Conservation (phyloP, 495 filamentous ascomycete species). For the Apodospora peruviana region DNA sequence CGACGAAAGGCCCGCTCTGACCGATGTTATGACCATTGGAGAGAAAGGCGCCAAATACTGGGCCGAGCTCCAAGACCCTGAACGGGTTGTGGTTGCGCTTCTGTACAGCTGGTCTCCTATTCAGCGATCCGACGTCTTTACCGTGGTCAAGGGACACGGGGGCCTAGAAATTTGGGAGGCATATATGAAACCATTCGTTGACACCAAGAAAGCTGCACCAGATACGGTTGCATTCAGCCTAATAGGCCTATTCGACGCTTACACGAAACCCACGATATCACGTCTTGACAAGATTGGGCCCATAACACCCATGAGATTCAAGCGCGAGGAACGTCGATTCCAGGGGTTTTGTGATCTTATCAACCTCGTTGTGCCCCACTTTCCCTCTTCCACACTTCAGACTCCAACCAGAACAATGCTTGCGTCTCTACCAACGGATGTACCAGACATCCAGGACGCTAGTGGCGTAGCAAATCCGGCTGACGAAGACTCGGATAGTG, state of each 20-base stretch:
- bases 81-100: constrained; percentile 21
- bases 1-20: constrained; percentile 8
- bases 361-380: constrained; percentile 8
- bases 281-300: background rate
- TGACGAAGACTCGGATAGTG: background rate
- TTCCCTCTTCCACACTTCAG: background rate
- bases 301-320: constrained; percentile 5
- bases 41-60: constrained; percentile 16
- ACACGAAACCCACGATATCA: constrained; percentile 3
- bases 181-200: constrained; percentile 9
- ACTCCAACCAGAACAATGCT: constrained; percentile 6
- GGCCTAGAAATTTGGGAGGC: constrained; percentile 15
- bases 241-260: constrained; percentile 19
- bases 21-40: constrained; percentile 6
- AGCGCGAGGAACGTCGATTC: constrained; percentile 1
- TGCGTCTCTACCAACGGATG: constrained; percentile 2
- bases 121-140: constrained; percentile 1
- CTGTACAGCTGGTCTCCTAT: constrained; percentile 9
- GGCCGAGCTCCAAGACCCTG: constrained; percentile 11
- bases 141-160: constrained; percentile 1
- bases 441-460: too few relatives aligned
- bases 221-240: constrained; percentile 8
- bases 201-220: background rate
- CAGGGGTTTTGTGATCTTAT: constrained; percentile 13
- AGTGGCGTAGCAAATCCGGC: too few relatives aligned